Evolutionary conservation across 2,329 filamentous ascomycete species (phyloP).

Genomic region (Colletotrichum siamense): DNA sequence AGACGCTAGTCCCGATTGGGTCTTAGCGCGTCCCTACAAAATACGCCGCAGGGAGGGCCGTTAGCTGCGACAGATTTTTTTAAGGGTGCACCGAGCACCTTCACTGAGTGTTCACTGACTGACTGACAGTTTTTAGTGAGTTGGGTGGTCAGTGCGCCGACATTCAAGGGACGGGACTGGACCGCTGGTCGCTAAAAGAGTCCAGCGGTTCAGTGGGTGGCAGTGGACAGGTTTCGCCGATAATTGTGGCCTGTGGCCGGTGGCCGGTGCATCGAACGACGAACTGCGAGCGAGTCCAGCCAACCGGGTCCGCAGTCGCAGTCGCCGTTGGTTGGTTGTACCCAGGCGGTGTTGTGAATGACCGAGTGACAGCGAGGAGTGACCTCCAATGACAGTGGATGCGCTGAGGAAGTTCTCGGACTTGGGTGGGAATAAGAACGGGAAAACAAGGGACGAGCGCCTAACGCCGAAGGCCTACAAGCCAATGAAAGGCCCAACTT

Average conservation of each 20-base stretch:
- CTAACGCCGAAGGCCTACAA: not conserved
- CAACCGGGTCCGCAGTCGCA: not conserved
- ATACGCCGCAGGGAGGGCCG: conserved; percentile 19
- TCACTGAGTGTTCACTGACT: not conserved
- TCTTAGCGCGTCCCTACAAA: conserved; percentile 24
- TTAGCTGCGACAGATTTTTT: not conserved
- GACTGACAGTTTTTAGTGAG: not conserved
- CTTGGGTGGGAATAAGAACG: conserved; percentile 17
- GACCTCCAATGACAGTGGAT: not conserved
- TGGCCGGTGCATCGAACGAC: not conserved
- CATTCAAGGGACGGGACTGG: not conserved
- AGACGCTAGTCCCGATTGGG: conserved; percentile 36
- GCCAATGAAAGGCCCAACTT: not conserved
- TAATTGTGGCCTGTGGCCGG: conserved; percentile 8
- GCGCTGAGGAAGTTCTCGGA: conserved; percentile 16
- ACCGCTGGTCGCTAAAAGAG: not conserved
- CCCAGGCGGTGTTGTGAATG: not conserved
- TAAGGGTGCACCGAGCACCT: not conserved
- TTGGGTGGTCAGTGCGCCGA: not conserved
- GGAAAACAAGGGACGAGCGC: conserved; percentile 15
- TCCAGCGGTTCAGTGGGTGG: not conserved
- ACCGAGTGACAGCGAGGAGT: not conserved
- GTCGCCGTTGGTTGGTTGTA: not conserved
- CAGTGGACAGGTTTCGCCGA: not conserved
- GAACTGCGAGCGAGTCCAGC: not conserved